Evolutionary conservation across 805 yeast genomes (phyloP).

Genomic region (Kazachstania psychrophila): DNA sequence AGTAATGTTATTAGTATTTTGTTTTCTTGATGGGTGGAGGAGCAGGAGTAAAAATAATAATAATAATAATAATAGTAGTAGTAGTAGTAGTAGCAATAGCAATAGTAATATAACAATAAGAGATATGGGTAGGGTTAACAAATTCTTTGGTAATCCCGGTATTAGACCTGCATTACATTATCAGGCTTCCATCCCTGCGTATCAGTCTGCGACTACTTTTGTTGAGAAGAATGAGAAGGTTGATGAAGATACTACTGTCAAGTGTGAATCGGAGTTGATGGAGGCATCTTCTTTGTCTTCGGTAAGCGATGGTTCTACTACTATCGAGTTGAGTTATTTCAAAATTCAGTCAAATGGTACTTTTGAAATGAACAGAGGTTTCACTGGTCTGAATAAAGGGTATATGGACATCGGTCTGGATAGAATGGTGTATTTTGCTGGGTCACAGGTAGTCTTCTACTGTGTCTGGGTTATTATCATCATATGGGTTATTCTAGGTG

Average conservation of each 20-base stretch:
- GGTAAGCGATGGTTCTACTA: slow-evolving; percentile 12
- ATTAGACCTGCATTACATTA: slow-evolving; percentile 9
- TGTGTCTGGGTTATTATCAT: slow-evolving; percentile 22
- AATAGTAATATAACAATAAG: too few relatives aligned
- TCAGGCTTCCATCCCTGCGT: slow-evolving; percentile 6
- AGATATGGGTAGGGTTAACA: slow-evolving; percentile 15
- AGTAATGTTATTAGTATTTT: too few relatives aligned
- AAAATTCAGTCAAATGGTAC: slow-evolving; percentile 12
- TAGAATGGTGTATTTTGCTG: slow-evolving; percentile 23
- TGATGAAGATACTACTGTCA: not conserved
- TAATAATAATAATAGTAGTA: too few relatives aligned
- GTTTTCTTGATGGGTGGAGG: too few relatives aligned
- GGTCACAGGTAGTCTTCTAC: slow-evolving; percentile 21
- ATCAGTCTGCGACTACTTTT: not conserved
- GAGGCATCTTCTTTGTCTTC: slow-evolving; percentile 6
- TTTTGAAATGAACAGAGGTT: slow-evolving; percentile 15
- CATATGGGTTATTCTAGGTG: slow-evolving; percentile 26
- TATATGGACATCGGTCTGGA: slow-evolving; percentile 18
- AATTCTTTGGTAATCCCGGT: slow-evolving; percentile 20
- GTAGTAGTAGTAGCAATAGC: too few relatives aligned
- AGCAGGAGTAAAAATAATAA: too few relatives aligned
- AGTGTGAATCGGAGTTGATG: not conserved
- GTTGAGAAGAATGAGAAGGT: not conserved
- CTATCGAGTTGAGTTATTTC: slow-evolving; percentile 9
- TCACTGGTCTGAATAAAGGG: slow-evolving; percentile 23